Conservation (phyloP, 1,284 basidiomycete species). For the Ustilago trichophora region DNA sequence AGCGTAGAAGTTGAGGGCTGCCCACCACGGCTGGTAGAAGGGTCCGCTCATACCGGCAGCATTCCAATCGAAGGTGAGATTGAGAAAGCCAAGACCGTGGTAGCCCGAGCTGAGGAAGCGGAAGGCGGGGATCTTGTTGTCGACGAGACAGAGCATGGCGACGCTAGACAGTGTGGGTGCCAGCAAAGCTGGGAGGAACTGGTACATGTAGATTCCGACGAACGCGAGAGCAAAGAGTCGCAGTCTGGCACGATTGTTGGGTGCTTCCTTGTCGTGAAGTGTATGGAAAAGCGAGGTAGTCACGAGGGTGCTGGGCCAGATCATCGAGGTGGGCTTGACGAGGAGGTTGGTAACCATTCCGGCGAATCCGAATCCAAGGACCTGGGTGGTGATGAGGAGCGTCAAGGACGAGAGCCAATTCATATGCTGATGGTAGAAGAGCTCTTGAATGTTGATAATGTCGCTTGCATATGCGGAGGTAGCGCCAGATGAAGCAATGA, state of each 20-base stretch:
- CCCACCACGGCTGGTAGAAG: slow-evolving; percentile 70
- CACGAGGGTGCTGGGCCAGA: slow-evolving; percentile 70
- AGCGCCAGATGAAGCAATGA: slow-evolving; percentile 69
- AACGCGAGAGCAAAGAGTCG: slow-evolving; percentile 69
- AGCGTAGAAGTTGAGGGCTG: slow-evolving; percentile 66
- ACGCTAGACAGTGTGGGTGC: slow-evolving; percentile 70
- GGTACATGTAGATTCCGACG: slow-evolving; percentile 67
- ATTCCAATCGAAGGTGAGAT: slow-evolving; percentile 70
- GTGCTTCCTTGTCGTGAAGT: slow-evolving; percentile 67
- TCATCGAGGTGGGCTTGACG: slow-evolving; percentile 65
- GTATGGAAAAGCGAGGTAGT: slow-evolving; percentile 70
- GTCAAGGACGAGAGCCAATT: slow-evolving; percentile 55
- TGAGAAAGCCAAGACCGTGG: slow-evolving; percentile 69
- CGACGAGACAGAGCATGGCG: slow-evolving; percentile 69
- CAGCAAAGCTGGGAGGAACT: slow-evolving; percentile 69
- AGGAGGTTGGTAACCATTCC: slow-evolving; percentile 63
- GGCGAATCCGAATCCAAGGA: slow-evolving; percentile 65
- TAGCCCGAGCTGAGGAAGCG: slow-evolving; percentile 69
- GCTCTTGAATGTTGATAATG: slow-evolving; percentile 66
- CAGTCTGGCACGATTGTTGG: slow-evolving; percentile 67
- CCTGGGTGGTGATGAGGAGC: slow-evolving; percentile 63
- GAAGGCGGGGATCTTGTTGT: slow-evolving; percentile 68
- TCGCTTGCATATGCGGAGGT: slow-evolving; percentile 65
- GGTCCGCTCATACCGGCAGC: slow-evolving; percentile 69
- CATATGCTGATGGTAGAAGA: slow-evolving; percentile 65